Evolutionary conservation across 371 early-diverging fungal species (phyloP).

Genomic region (Haplosporangium sp.): DNA sequence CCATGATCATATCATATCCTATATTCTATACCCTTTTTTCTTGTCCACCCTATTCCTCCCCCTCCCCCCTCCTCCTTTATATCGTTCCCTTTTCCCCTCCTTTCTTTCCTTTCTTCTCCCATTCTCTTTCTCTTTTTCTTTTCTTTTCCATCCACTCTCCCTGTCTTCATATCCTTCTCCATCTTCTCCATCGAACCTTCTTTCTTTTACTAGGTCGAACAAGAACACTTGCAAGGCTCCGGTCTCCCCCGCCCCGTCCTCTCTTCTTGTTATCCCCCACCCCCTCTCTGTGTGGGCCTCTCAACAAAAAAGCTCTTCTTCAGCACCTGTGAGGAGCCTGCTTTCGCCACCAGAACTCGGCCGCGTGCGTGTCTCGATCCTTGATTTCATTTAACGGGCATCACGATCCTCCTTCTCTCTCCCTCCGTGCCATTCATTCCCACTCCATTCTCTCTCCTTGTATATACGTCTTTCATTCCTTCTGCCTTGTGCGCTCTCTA

Average conservation of each 20-base stretch:
- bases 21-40: too few species aligned
- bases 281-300: neutral
- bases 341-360: constrained; percentile 3
- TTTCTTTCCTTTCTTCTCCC: neutral
- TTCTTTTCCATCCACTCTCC: neutral
- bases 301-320: neutral
- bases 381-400: constrained; percentile 4
- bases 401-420: constrained; percentile 3
- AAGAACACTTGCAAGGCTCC: constrained; percentile 2
- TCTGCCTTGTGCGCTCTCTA: constrained; percentile 15
- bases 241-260: neutral
- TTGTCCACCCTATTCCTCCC: too few species aligned
- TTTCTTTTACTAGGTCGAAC: constrained; percentile 10
- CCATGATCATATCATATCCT: too few species aligned
- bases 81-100: neutral
- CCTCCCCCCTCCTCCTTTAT: too few species aligned
- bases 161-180: neutral
- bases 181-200: neutral
- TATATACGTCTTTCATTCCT: neutral
- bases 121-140: neutral
- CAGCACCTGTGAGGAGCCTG: constrained; percentile 2
- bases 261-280: too few species aligned
- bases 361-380: neutral
- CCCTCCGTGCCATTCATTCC: neutral
- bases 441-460: constrained; percentile 3